These are phyloP conservation scores for Suillus brevipes DNA, from an alignment of 768 basidiomycete species.

Conservation along the genomic window DNA sequence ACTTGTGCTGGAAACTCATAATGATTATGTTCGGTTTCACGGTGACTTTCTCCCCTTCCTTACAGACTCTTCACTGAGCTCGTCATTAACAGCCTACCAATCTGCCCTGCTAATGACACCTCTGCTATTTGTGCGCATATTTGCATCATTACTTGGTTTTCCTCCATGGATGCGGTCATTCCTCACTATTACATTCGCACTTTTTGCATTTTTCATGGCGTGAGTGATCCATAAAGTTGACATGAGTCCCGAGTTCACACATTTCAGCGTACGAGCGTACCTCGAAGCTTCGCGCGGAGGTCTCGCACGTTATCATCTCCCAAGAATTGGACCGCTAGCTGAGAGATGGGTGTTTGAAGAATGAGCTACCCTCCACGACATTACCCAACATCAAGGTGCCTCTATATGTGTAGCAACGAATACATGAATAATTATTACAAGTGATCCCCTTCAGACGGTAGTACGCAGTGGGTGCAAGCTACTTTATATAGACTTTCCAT, in stretches of 20 bases:
- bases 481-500: neutral
- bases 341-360: constrained; percentile 72
- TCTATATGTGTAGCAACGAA: neutral
- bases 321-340: constrained; percentile 62
- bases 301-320: constrained; percentile 59
- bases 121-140: constrained; percentile 53
- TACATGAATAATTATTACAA: neutral
- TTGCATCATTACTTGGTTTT: constrained; percentile 53
- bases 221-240: constrained; percentile 36
- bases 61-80: constrained; percentile 11
- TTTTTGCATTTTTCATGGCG: constrained; percentile 53
- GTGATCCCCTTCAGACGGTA: neutral
- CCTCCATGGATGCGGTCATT: constrained; percentile 52
- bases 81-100: constrained; percentile 61
- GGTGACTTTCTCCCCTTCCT: constrained; percentile 42
- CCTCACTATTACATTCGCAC: constrained; percentile 46
- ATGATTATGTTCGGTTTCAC: constrained; percentile 78
- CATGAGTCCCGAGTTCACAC: constrained; percentile 9
- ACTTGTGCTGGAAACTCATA: constrained; percentile 73
- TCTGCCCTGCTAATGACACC: constrained; percentile 72
- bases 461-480: neutral
- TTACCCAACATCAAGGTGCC: neutral
- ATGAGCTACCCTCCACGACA: constrained; percentile 29
- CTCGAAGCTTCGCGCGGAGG: constrained; percentile 51
- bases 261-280: constrained; percentile 49